Percentiles rank a stretch among this genome's conserved stretches.
phyloP scores from a whole-genome alignment of 116 monocot species.

The Papilionanthe hybrid region DNA sequence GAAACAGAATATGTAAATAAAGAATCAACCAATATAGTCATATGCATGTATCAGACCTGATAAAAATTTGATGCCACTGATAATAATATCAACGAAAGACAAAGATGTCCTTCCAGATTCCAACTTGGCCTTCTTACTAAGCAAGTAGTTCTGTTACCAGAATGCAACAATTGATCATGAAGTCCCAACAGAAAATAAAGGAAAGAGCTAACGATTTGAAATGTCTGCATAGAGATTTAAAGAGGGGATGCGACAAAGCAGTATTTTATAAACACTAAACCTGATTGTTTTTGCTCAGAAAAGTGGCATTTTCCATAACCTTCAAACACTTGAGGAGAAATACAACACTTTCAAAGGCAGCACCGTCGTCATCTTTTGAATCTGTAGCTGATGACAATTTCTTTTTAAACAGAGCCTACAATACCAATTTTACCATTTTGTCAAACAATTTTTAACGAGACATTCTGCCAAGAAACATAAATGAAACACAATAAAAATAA shows the following conservation, averaged over 20 bases:
- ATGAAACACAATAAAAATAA: not conserved
- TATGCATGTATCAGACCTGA: slow-evolving; percentile 48
- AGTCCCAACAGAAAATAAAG: not conserved
- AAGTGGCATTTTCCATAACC: slow-evolving; percentile 98
- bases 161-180: slow-evolving; percentile 10
- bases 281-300: slow-evolving; percentile 95
- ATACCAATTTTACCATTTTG: slow-evolving; percentile 6
- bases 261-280: slow-evolving; percentile 21
- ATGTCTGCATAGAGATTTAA: not conserved
- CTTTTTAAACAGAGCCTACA: slow-evolving; percentile 46
- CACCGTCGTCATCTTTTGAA: slow-evolving; percentile 37
- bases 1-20: not conserved
- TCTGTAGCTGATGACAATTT: slow-evolving; percentile 14
- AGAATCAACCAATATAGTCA: slow-evolving; percentile 1
- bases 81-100: slow-evolving; percentile 69
- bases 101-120: slow-evolving; percentile 24
- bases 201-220: not conserved
- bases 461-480: not conserved
- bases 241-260: not conserved
- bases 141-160: slow-evolving; percentile 65
- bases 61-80: slow-evolving; percentile 65
- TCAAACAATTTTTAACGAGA: not conserved
- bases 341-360: slow-evolving; percentile 45
- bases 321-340: slow-evolving; percentile 93
- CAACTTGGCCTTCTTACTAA: slow-evolving; percentile 47